These are phyloP conservation scores for Puccinellia tenuiflora DNA, from an alignment of 176 grass and related monocot genomes.

Conservation along the genomic window DNA sequence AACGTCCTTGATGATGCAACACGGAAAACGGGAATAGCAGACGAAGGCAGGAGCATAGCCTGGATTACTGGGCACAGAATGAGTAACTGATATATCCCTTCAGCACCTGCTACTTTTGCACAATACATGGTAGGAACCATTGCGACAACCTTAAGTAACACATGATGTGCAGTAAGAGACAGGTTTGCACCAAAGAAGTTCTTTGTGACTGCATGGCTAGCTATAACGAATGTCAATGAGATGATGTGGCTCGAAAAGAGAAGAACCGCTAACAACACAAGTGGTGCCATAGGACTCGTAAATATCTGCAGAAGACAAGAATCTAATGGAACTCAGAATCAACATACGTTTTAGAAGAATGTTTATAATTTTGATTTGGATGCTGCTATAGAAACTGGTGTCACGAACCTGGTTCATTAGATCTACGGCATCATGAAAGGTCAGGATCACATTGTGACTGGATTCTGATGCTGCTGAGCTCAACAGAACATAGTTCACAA, in stretches of 20 bases:
- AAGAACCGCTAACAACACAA: slow-evolving; percentile 63
- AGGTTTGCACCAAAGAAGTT: slow-evolving; percentile 60
- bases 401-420: slow-evolving; percentile 63
- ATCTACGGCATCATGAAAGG: slow-evolving; percentile 59
- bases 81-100: slow-evolving; percentile 69
- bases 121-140: slow-evolving; percentile 46
- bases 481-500: slow-evolving; percentile 74
- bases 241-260: slow-evolving; percentile 75
- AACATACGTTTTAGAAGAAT: not conserved
- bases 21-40: slow-evolving; percentile 65
- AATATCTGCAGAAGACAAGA: slow-evolving; percentile 54
- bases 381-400: not conserved
- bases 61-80: slow-evolving; percentile 70
- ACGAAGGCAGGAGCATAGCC: slow-evolving; percentile 78
- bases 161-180: slow-evolving; percentile 28
- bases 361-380: not conserved
- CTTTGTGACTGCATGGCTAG: slow-evolving; percentile 39
- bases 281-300: slow-evolving; percentile 48
- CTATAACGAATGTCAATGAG: slow-evolving; percentile 53
- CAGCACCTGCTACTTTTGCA: slow-evolving; percentile 45
- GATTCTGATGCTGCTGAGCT: slow-evolving; percentile 68
- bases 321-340: not conserved
- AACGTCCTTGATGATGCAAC: slow-evolving; percentile 61
- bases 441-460: slow-evolving; percentile 21
- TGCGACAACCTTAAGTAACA: slow-evolving; percentile 52